Evolutionary conservation across 1,284 basidiomycete genomes (phyloP), one percentile per base, ranked within the genome.

Genomic region (Macrocybe sp.): DNA sequence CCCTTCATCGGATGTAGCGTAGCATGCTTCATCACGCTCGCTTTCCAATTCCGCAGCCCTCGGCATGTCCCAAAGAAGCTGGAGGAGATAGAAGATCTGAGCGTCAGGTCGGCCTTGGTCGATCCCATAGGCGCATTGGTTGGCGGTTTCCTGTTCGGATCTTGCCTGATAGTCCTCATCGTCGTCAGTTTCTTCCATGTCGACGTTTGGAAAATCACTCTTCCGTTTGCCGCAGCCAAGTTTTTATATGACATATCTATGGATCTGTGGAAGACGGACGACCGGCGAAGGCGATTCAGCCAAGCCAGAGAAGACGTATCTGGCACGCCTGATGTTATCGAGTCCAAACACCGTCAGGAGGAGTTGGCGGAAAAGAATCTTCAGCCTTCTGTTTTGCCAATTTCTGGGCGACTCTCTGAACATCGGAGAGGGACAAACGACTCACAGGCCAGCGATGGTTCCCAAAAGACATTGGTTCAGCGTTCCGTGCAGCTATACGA

Each of bases 201-300:
- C 9, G 80, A 83, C 46, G 92, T 89, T 5, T 89, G 89, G 81
- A 80, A 82, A 68, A 86, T 98, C 41, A 90, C 85, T 1, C 75
- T 92, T n/a, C 94, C 96, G 0, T 93, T 94, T 32, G 94, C 93
- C 0, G 63, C 78, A 1, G 63, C 80, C 45, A 90, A 92, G 61
- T 74, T 92, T 38, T 44, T 79, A 2, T 79, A 85, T 42, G 90
- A 94, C 59, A 56, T 85, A 7, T 57, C 51, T 2, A 78, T 78
- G 74, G 79, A 85, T 59, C 75, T 22, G 4, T 22, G 22, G 22
- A 22, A 22, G 22, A 22, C 22, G 22, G 22, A 22, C 22, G 22
- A 22, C 22, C 22, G 22, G 22, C 22, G 22, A 22, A 22, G 22
- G 22, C 22, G 22, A 4, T 22, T 22, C 22, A 22, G 22, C 4